These are phyloP conservation scores for Cryphonectria japonica DNA, from an alignment of 2,329 filamentous ascomycete species.

Conservation along the genomic window DNA sequence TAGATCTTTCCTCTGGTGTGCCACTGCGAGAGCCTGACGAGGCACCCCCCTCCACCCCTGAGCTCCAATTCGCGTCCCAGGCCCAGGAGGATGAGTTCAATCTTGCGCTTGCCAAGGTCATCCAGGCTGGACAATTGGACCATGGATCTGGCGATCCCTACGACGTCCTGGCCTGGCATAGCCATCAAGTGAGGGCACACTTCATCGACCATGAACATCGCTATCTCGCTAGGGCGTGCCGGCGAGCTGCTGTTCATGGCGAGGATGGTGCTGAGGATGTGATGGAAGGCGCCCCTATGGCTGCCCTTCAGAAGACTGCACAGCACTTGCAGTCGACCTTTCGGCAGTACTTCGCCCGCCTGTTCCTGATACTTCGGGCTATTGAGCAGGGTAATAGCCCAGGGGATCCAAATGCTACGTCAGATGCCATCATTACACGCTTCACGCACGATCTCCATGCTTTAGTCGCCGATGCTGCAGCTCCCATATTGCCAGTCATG, in stretches of 20 bases:
- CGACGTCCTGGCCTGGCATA: slow-evolving; percentile 63
- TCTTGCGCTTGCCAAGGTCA: slow-evolving; percentile 56
- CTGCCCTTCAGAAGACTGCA: slow-evolving; percentile 53
- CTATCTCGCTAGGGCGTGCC: slow-evolving; percentile 51
- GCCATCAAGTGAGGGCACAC: slow-evolving; percentile 62
- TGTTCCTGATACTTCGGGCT: slow-evolving; percentile 55
- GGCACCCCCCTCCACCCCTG: slow-evolving; percentile 47
- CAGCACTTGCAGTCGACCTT: slow-evolving; percentile 63
- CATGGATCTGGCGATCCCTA: slow-evolving; percentile 58
- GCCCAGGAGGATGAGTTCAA: slow-evolving; percentile 51
- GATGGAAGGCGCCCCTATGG: slow-evolving; percentile 49
- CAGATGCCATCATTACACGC: slow-evolving; percentile 43
- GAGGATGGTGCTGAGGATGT: slow-evolving; percentile 36
- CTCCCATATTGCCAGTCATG: slow-evolving; percentile 58
- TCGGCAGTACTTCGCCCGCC: slow-evolving; percentile 59
- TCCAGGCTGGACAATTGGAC: slow-evolving; percentile 50
- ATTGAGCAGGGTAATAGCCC: slow-evolving; percentile 39
- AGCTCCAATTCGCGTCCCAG: slow-evolving; percentile 45
- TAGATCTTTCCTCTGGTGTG: slow-evolving; percentile 60
- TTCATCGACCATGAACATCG: slow-evolving; percentile 64
- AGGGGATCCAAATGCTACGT: slow-evolving; percentile 41
- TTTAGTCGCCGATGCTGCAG: slow-evolving; percentile 66
- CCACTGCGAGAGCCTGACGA: slow-evolving; percentile 60
- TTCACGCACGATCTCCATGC: slow-evolving; percentile 67
- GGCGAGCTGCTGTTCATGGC: slow-evolving; percentile 5